A percentile compares a stretch with the other conserved stretches of the same genome.
These are phyloP conservation scores for Terana coerulea DNA, from an alignment of 768 basidiomycete genomes.

Conservation along the genomic window DNA sequence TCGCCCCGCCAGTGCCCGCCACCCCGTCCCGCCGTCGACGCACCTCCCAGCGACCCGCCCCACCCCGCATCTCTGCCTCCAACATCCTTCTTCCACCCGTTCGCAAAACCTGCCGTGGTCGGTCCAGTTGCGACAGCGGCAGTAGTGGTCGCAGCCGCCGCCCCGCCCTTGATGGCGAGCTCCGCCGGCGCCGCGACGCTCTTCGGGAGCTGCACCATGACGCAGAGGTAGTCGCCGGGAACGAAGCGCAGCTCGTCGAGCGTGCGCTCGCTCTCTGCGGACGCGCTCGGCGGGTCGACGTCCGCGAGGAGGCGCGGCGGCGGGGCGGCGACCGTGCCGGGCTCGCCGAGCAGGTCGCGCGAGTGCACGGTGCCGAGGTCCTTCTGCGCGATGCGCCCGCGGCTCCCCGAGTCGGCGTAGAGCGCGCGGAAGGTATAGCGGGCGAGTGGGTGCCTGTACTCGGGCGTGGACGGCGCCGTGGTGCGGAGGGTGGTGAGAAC, in stretches of 20 bases:
- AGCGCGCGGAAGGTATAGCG: conserved; percentile 79
- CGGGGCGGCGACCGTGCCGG: conserved; percentile 52
- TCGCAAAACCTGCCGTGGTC: conserved; percentile 25
- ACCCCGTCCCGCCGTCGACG: conserved; percentile 44
- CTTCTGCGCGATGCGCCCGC: conserved; percentile 70
- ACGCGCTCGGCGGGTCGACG: conserved; percentile 24
- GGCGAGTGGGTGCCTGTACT: conserved; percentile 79
- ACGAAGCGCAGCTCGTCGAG: conserved; percentile 78
- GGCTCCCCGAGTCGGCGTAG: conserved; percentile 69
- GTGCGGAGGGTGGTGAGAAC: conserved; percentile 74
- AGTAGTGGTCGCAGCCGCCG: conserved; percentile 34
- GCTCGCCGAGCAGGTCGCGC: conserved; percentile 81
- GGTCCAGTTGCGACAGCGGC: conserved; percentile 32
- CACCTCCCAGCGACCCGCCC: conserved; percentile 36
- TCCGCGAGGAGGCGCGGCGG: conserved; percentile 64
- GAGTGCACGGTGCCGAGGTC: conserved; percentile 82
- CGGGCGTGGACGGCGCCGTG: conserved; percentile 59
- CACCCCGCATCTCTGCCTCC: conserved; percentile 45
- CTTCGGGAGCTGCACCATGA: conserved; percentile 76
- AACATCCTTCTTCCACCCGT: conserved; percentile 31
- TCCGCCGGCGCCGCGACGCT: conserved; percentile 47
- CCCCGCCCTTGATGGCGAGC: conserved; percentile 46
- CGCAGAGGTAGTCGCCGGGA: conserved; percentile 75
- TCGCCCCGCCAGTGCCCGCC: conserved; percentile 74
- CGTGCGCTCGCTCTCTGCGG: conserved; percentile 46